These are phyloP conservation scores for Vitis hybrid DNA, from an alignment of 177 flowering plant genomes.

Conservation along the genomic window DNA sequence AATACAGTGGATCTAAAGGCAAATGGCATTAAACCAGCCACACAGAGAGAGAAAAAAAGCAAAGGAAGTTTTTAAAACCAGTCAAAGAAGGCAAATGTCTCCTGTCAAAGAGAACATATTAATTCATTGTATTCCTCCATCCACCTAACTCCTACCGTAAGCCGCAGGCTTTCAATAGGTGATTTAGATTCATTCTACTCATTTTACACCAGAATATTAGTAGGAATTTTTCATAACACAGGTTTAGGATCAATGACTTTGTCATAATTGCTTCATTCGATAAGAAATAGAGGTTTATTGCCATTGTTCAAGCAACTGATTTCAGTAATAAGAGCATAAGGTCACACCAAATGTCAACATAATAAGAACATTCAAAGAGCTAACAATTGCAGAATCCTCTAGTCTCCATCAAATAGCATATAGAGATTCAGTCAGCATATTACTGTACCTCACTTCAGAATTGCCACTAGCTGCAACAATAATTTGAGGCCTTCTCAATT, in stretches of 20 bases:
- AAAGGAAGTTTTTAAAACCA: not conserved
- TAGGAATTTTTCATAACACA: too few species aligned
- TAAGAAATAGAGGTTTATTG: not conserved
- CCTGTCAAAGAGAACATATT: too few species aligned
- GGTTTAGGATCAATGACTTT: too few species aligned
- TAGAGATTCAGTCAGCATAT: not conserved
- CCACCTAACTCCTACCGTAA: too few species aligned
- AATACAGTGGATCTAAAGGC: too few species aligned
- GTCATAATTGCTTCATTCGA: too few species aligned
- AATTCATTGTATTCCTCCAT: too few species aligned
- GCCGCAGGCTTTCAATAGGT: too few species aligned
- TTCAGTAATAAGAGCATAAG: not conserved
- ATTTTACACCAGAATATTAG: too few species aligned
- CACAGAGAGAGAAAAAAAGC: not conserved
- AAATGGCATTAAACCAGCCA: conserved; percentile 1
- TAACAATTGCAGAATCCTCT: not conserved
- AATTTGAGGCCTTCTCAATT: not conserved
- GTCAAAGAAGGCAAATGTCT: not conserved
- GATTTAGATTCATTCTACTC: too few species aligned
- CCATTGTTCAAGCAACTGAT: not conserved
- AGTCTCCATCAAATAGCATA: not conserved
- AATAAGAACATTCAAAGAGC: not conserved
- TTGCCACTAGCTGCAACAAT: not conserved
- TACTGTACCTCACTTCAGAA: not conserved
- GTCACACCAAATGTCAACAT: not conserved